Evolutionary conservation across 2,329 filamentous ascomycete genomes (phyloP), one percentile per base, ranked within the genome.

Genomic region (Fusarium temperatum): DNA sequence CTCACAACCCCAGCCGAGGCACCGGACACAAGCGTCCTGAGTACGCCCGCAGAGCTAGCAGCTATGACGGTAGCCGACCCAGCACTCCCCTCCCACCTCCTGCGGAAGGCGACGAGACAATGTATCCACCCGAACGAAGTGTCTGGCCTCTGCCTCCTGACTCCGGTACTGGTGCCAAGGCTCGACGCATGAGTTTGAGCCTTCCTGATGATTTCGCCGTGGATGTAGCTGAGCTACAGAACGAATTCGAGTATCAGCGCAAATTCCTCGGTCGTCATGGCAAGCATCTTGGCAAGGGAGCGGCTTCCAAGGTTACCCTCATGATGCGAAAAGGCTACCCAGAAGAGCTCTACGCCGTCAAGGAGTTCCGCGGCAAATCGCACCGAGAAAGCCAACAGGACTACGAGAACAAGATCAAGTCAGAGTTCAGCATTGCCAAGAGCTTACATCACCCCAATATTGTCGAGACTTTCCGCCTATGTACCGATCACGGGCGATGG

Each of bases 331-430:
- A 92, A 80, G 91, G 90, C 38, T 88, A 84, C 66, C 84, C 87
- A 10, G 86, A 85, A 44, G 91, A 94, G 78, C 83, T 94, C 13
- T 95, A 92, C 75, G 95, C 95, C 0, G 94, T 97, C 76, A 98
- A 98, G 84, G 93, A 96, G 78, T 97, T 97, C 81, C 90, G 94
- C 17, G 89, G 89, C 73, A 93, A 93, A 81, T 90, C 90, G 41
- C 87, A 88, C 39, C 87, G 88, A 45, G 94, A 97, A 80, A 90
- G 89, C 15, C 86, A 89, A 70, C 88, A 90, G 36, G 93, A 96
- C 57, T 97, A 97, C 81, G 89, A 93, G 74, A 92, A 94, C 83
- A 96, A 97, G 85, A 93, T 97, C 85, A 97, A 96, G 82, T 95
- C 93, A 3, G 95, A 98, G 81, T 98, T 91, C 84, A 94, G 91